phyloP scores from a whole-genome alignment of 139 green algal genomes.

The Raphidocelis subcapitata region DNA sequence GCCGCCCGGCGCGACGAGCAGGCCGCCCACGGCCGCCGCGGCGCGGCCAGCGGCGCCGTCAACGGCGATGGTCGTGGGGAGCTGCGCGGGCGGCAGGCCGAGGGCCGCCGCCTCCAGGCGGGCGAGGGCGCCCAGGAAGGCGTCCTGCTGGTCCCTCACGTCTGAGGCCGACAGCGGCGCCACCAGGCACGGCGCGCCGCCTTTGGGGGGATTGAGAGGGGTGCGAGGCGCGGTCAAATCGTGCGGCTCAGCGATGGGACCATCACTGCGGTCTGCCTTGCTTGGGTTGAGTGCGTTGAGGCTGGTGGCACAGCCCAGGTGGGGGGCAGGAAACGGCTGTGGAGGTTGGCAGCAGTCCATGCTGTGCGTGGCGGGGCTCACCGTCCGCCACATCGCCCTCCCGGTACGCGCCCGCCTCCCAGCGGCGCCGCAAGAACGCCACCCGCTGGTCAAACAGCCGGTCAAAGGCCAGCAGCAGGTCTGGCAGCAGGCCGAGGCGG shows the following conservation, averaged over 20 bases:
- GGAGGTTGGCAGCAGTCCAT: too few relatives aligned
- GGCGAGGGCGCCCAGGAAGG: conserved; percentile 37
- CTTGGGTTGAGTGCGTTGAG: too few relatives aligned
- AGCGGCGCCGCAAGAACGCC: conserved; percentile 46
- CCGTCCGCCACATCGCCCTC: conserved; percentile 37
- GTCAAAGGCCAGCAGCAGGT: conserved; percentile 38
- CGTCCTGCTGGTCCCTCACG: conserved; percentile 33
- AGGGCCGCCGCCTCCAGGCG: conserved; percentile 14
- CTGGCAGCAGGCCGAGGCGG: conserved; percentile 41
- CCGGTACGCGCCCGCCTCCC: conserved; percentile 40
- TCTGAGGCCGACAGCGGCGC: conserved; percentile 38
- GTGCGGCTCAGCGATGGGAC: too few relatives aligned
- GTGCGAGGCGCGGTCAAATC: too few relatives aligned
- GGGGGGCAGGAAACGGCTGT: too few relatives aligned
- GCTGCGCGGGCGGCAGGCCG: background rate
- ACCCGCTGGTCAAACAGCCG: conserved; percentile 34
- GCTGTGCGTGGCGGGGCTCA: too few relatives aligned
- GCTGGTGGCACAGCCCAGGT: too few relatives aligned
- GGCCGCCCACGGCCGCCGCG: background rate
- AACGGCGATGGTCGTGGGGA: too few relatives aligned
- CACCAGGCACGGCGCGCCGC: background rate
- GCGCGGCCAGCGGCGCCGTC: too few relatives aligned
- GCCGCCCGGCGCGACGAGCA: conserved; percentile 1
- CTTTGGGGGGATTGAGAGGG: background rate
- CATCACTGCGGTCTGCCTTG: too few relatives aligned